Percentiles rank a stretch among this genome's conserved stretches.
Conservation (phyloP, 768 basidiomycete species). For the Podaxis sp. region DNA sequence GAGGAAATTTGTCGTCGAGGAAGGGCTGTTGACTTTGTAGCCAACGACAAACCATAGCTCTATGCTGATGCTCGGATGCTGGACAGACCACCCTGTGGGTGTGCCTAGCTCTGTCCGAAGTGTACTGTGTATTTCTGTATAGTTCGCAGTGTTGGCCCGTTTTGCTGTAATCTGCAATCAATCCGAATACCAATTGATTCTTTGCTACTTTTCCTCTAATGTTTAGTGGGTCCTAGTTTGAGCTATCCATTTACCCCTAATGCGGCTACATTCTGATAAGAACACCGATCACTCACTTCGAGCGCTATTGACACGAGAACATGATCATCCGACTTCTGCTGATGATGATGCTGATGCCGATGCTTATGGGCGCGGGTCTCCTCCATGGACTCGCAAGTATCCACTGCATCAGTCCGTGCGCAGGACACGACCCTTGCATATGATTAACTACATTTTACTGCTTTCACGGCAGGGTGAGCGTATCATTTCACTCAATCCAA, state of each 20-base stretch:
- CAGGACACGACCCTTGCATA: slow-evolving; percentile 22
- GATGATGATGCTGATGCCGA: too few relatives aligned
- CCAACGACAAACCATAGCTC: background rate
- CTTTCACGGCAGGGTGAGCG: slow-evolving; percentile 84
- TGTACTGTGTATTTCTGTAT: background rate
- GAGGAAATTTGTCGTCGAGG: slow-evolving; percentile 10
- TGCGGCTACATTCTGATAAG: background rate
- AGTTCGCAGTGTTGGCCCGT: background rate
- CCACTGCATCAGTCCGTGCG: background rate
- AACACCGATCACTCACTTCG: background rate
- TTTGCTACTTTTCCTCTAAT: background rate
- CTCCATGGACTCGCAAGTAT: too few relatives aligned
- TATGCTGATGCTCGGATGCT: background rate
- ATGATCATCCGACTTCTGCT: too few relatives aligned
- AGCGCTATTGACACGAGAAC: too few relatives aligned
- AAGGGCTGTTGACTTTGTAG: background rate
- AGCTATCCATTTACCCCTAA: too few relatives aligned
- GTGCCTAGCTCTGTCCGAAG: background rate
- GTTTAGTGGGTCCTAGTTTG: too few relatives aligned
- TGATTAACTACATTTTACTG: slow-evolving; percentile 93
- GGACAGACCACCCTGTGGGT: background rate
- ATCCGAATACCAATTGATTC: background rate
- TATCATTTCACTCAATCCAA: background rate
- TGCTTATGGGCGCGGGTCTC: too few relatives aligned
- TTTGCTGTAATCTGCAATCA: background rate